Percentiles rank a stretch among this genome's conserved stretches.
Conservation (phyloP, 1,284 basidiomycete genomes). For the Macrocystidia cucumis region DNA sequence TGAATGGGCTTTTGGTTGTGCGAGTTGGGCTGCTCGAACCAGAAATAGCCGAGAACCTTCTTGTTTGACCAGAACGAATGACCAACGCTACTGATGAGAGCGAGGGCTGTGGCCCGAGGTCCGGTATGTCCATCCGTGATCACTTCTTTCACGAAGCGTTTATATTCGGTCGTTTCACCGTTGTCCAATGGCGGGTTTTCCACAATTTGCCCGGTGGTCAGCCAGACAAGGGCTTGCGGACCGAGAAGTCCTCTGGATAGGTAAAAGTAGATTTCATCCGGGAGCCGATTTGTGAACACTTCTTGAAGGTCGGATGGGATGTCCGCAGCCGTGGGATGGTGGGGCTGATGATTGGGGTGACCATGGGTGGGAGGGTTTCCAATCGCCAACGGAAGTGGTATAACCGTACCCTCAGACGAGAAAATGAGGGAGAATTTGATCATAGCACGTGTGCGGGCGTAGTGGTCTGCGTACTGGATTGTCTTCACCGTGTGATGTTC, state of each 20-base stretch:
- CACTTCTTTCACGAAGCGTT: constrained; percentile 90
- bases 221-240: constrained; percentile 85
- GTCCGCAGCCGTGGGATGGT: constrained; percentile 75
- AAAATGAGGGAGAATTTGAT: constrained; percentile 91
- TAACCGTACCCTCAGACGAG: constrained; percentile 83
- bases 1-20: constrained; percentile 52
- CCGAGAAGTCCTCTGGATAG: constrained; percentile 88
- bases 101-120: constrained; percentile 86
- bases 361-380: constrained; percentile 26
- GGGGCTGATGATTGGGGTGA: constrained; percentile 47
- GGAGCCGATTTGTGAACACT: constrained; percentile 91
- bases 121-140: constrained; percentile 90
- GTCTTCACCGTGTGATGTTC: constrained; percentile 76
- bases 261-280: constrained; percentile 96
- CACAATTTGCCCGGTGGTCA: constrained; percentile 78
- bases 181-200: constrained; percentile 92
- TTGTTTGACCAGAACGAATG: constrained; percentile 77
- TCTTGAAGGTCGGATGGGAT: constrained; percentile 91
- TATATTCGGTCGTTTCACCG: constrained; percentile 92
- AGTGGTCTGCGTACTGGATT: constrained; percentile 79
- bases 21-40: constrained; percentile 60
- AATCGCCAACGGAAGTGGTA: constrained; percentile 82
- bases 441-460: constrained; percentile 86
- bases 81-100: constrained; percentile 72
- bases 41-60: constrained; percentile 66